Conservation (phyloP, 352 stramenopile species). For the Globisporangium megalacanthum region DNA sequence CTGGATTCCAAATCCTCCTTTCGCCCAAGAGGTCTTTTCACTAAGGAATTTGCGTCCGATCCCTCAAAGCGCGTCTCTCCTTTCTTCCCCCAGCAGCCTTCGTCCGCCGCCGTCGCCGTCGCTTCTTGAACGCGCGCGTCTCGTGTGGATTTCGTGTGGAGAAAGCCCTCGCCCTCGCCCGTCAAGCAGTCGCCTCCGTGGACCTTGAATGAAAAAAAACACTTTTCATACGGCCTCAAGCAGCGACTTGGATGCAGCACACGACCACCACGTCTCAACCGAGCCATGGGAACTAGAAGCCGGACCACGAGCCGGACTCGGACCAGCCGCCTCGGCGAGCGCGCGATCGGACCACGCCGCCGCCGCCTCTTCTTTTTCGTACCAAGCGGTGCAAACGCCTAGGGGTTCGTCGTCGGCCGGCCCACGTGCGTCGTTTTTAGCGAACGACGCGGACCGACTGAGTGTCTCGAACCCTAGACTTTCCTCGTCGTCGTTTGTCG, state of each 20-base stretch:
- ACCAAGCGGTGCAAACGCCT: constrained; percentile 60
- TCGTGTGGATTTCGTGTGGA: constrained; percentile 8
- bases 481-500: constrained; percentile 17
- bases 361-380: constrained; percentile 50
- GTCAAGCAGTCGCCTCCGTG: constrained; percentile 8
- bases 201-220: constrained; percentile 19
- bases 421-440: constrained; percentile 11
- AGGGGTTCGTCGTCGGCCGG: constrained; percentile 30
- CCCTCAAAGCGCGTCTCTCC: constrained; percentile 6
- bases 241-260: constrained; percentile 12
- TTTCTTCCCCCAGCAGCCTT: constrained; percentile 1
- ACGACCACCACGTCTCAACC: not conserved
- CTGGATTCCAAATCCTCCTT: no score
- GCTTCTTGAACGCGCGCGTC: not conserved
- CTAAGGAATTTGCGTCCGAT: constrained; percentile 13
- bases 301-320: not conserved
- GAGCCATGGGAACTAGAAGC: constrained; percentile 14
- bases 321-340: not conserved
- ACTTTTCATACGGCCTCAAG: constrained; percentile 14
- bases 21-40: not conserved
- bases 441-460: constrained; percentile 7
- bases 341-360: constrained; percentile 12
- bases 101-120: constrained; percentile 1
- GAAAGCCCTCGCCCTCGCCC: constrained; percentile 10
- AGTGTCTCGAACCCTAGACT: constrained; percentile 13